Base-by-base conservation (phyloP, 2,329 filamentous ascomycete genomes). In the Metarhizium robertsii region DNA sequence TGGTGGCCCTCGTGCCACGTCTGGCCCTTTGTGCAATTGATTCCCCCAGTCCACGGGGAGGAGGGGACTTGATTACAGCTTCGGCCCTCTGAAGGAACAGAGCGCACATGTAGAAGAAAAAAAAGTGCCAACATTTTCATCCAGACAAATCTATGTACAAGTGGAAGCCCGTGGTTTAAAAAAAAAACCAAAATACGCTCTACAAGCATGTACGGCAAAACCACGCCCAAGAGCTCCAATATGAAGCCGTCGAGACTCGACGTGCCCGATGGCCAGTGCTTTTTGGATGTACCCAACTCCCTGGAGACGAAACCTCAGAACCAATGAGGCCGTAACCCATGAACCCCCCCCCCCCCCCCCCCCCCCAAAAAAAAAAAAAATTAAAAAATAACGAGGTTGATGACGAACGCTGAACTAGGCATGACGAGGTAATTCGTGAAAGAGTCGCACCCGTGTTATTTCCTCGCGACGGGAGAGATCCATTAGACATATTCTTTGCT, bases 271-370 rank as follows among this genome's bases (percentile, higher is more conserved):
- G 18, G 10, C 18, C 6, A 16, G 8, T 29, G 7, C 46, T 25
- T 53, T 29, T 34, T 40, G 43, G 25, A 42, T 29, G 29, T 56
- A 40, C 53, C 52, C 52, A 56, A 56, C 36, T 34, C 50, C 32
- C 20, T 18, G 14, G 25, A 50, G 16, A 38, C 32, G 48, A 2
- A 20, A 47, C 16, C 30, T 4, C 16, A 20, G 6, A 16, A 38
- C 2, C 16, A 16, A 42, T n/a, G 47, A 25, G 47, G 38, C 32
- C 52, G 32, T 40, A 36, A 42, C 38, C 42, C 51, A 51, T 56
- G 38, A 29, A 25, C 1, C 25, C 25, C 25, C 25, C 25, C 25
- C 25, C 25, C 25, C 25, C 25, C 25, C 25, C 25, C 20, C 25
- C 47, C 52, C 53, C n/a, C n/a, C n/a, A n/a, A n/a, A 6, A 51